Evolutionary conservation across 257 asterid species (phyloP).

Genomic region (Cruciata laevipes): DNA sequence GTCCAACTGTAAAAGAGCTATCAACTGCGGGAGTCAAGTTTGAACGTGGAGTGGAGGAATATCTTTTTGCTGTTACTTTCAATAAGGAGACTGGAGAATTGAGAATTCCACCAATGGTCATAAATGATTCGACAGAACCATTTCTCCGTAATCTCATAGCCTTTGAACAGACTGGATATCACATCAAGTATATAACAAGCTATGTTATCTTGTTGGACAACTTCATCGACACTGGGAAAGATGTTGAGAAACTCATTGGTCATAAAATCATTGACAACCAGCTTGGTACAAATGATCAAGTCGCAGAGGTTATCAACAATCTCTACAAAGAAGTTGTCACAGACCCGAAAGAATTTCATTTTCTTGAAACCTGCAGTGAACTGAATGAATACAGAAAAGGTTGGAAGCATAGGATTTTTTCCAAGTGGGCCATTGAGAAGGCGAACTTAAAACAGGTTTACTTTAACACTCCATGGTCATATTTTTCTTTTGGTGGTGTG

Average conservation of each 20-base stretch:
- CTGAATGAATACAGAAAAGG: slow-evolving; percentile 21
- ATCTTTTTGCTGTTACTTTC: slow-evolving; percentile 17
- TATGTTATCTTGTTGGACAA: slow-evolving; percentile 28
- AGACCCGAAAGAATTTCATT: slow-evolving; percentile 17
- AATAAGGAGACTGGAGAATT: slow-evolving; percentile 6
- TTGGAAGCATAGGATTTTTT: slow-evolving; percentile 6
- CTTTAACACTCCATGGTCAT: background rate
- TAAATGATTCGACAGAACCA: slow-evolving; percentile 21
- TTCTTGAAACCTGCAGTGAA: slow-evolving; percentile 8
- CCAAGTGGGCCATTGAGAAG: slow-evolving; percentile 6
- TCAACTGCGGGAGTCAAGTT: background rate
- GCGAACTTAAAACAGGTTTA: slow-evolving; percentile 6
- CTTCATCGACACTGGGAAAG: slow-evolving; percentile 21
- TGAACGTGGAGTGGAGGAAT: background rate
- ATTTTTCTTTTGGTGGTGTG: background rate
- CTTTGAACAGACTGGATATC: slow-evolving; percentile 23
- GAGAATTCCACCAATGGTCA: slow-evolving; percentile 12
- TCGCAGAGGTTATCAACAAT: slow-evolving; percentile 29
- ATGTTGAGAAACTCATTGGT: slow-evolving; percentile 18
- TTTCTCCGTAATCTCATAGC: slow-evolving; percentile 24
- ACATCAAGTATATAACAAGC: slow-evolving; percentile 18
- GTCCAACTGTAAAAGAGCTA: background rate
- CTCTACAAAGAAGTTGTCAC: slow-evolving; percentile 23
- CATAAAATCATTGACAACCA: slow-evolving; percentile 11
- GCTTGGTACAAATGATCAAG: slow-evolving; percentile 13